A percentile compares a stretch with the other conserved stretches of the same genome.
These are phyloP conservation scores for Candida sp. DNA, from an alignment of 1,139 yeast genomes.

Conservation along the genomic window DNA sequence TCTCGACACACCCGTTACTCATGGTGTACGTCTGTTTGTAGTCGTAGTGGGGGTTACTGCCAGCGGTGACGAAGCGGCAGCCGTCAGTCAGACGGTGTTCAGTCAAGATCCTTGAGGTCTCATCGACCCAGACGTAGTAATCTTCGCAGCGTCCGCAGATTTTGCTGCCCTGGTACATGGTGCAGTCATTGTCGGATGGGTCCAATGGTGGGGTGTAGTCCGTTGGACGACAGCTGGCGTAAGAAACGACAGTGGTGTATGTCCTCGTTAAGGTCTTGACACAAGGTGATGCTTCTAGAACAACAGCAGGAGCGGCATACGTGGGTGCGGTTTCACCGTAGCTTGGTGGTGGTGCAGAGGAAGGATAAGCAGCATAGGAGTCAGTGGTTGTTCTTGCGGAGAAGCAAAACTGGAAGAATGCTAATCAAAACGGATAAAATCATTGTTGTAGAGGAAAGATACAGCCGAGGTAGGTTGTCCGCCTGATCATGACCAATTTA, in stretches of 20 bases:
- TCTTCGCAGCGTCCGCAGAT: not conserved
- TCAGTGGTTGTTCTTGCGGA: not conserved
- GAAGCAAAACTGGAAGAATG: not conserved
- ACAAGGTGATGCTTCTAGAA: not conserved
- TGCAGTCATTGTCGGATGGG: not conserved
- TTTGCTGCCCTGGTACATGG: not conserved
- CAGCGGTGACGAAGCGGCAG: not conserved
- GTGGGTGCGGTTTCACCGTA: not conserved
- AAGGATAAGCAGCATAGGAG: not conserved
- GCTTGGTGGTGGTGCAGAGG: not conserved
- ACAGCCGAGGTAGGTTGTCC: not conserved
- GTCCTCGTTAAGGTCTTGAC: not conserved
- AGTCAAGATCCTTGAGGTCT: not conserved
- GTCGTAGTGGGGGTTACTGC: not conserved
- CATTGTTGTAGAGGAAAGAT: not conserved
- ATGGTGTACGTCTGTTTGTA: not conserved
- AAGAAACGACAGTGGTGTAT: not conserved
- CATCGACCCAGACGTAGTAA: not conserved
- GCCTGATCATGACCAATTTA: not conserved
- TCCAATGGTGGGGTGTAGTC: not conserved
- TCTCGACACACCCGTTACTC: not conserved
- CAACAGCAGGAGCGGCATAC: not conserved
- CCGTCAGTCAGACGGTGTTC: not conserved
- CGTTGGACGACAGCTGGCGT: not conserved
- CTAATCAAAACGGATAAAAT: not conserved